Evolutionary conservation across 2,329 filamentous ascomycete genomes (phyloP).

Genomic region (Fusarium verrucosum): DNA sequence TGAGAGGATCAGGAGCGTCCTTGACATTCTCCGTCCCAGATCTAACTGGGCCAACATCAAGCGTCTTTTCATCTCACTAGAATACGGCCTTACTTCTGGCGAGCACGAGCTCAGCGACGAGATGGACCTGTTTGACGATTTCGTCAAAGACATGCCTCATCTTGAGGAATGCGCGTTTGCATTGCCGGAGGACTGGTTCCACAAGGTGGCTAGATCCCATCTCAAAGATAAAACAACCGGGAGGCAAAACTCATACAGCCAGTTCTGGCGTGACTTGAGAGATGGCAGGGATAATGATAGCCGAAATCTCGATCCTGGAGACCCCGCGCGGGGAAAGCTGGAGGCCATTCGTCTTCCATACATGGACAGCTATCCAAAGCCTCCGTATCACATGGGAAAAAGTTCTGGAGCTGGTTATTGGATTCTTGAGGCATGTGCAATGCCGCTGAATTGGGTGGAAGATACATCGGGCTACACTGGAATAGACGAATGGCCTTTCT

Average conservation of each 20-base stretch:
- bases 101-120: neutral
- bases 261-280: neutral
- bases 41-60: neutral
- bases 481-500: neutral
- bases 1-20: neutral
- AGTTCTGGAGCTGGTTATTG: neutral
- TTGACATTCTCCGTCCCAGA: neutral
- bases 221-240: neutral
- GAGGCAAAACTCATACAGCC: neutral
- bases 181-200: neutral
- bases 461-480: neutral
- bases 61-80: neutral
- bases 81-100: rapidly evolving
- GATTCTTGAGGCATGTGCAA: constrained; percentile 1
- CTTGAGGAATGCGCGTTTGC: neutral
- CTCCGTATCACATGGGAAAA: neutral
- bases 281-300: too few relatives aligned
- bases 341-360: neutral
- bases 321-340: neutral
- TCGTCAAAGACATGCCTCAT: neutral
- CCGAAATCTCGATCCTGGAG: too few relatives aligned
- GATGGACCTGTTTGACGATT: neutral
- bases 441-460: neutral
- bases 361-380: constrained; percentile 2
- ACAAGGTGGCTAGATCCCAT: neutral